Evolutionary conservation across 768 basidiomycete genomes (phyloP), one percentile per base, ranked within the genome.

Genomic region (Boletus reticulatus): DNA sequence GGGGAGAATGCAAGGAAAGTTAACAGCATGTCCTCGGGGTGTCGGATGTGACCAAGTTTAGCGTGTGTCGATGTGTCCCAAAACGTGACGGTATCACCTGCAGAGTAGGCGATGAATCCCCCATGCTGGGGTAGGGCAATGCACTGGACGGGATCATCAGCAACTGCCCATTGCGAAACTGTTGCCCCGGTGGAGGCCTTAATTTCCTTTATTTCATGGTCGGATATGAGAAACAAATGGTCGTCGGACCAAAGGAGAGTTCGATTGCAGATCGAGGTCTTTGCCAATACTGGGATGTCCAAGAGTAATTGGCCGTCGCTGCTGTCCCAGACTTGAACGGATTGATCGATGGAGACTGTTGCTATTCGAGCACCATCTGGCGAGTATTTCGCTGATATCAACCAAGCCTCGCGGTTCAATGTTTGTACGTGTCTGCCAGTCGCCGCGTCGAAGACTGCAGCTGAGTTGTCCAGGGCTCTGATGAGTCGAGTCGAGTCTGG

Each of bases 181-280:
- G 9, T 1, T n/a, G 48, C 43, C 5, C 48, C 48, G 0, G 51
- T 53, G 34, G 38, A 37, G 2, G 29, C 14, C 3, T 53, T 29
- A 5, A 60, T 0, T 19, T 58, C 20, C 44, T 32, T 42, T 2
- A 60, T 22, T 27, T 16, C 41, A 5, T 9, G 8, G 27, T 43
- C 14, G 13, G 53, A 48, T 17, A 43, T 6, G 12, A 39, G 14
- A 17, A 61, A 43, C 11, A 60, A 38, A 4, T 53, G 51, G n/a
- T 50, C 19, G 20, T 32, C 14, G 8, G n/a, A 47, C 59, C 58
- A 59, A n/a, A 27, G 4, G 19, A 55, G 50, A 24, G 42, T 13
- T 6, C 27, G 12, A 16, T 32, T 53, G 44, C 2, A 7, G 14
- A 6, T 10, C 37, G 37, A 16, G n/a, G 13, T 19, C 4, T 37